These are phyloP conservation scores for Cynanchum wilfordii DNA, from an alignment of 257 asterid species.

Conservation along the genomic window DNA sequence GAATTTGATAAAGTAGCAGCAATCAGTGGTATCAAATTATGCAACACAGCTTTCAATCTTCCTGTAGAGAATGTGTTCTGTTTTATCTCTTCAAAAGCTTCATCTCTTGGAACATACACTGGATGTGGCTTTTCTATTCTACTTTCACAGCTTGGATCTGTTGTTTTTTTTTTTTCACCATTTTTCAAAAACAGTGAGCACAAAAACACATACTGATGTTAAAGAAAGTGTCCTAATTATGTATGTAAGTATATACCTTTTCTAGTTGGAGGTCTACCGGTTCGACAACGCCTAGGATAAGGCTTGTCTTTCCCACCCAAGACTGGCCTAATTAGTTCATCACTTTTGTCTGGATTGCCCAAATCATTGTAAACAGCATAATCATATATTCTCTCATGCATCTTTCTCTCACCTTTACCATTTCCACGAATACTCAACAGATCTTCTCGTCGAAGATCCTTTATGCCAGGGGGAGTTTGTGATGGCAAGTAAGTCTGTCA, in stretches of 20 bases:
- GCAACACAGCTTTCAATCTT: constrained; percentile 70
- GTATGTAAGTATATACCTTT: constrained; percentile 35
- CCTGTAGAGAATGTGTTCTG: constrained; percentile 78
- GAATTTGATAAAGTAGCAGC: constrained; percentile 57
- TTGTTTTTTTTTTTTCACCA: not conserved
- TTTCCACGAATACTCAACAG: constrained; percentile 62
- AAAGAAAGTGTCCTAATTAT: not conserved
- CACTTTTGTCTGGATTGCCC: constrained; percentile 75
- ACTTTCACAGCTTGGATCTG: constrained; percentile 57
- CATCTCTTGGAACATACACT: constrained; percentile 86
- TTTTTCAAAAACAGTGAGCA: constrained; percentile 2
- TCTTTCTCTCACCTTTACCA: constrained; percentile 64
- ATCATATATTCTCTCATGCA: constrained; percentile 75
- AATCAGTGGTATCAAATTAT: constrained; percentile 76
- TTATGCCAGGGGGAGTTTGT: constrained; percentile 75
- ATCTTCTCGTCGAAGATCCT: constrained; percentile 67
- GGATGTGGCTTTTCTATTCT: constrained; percentile 86
- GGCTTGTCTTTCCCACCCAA: constrained; percentile 67
- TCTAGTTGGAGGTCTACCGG: constrained; percentile 60
- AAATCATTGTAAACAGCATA: constrained; percentile 78
- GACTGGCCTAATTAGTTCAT: constrained; percentile 53
- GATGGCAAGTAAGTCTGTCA: constrained; percentile 73
- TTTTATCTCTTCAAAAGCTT: constrained; percentile 81
- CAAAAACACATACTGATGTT: not conserved
- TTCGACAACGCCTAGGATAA: constrained; percentile 88